A percentile compares a stretch with the other conserved stretches of the same genome.
Conservation (phyloP, 148 eudicot species). For the Camellia japonica region DNA sequence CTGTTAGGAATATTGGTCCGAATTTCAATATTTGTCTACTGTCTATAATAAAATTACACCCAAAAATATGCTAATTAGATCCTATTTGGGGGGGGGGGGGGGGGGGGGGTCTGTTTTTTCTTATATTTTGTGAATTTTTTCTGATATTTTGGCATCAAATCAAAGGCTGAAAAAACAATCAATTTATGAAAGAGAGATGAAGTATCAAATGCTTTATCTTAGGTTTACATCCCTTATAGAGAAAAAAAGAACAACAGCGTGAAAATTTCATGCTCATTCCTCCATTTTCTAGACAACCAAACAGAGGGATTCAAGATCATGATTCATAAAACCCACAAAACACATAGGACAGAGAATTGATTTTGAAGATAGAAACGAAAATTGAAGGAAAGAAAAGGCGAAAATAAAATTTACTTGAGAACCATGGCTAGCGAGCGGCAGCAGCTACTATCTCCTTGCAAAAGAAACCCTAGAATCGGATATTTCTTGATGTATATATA, state of each 20-base stretch:
- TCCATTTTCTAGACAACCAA: neutral
- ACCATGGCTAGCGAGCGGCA: constrained; percentile 15
- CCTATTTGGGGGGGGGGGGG: no score
- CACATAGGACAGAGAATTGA: neutral
- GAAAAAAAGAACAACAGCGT: neutral
- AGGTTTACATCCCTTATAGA: neutral
- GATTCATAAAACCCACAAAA: neutral
- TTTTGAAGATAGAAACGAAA: neutral
- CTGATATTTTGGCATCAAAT: neutral
- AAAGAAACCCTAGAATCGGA: neutral
- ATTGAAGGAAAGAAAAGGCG: neutral
- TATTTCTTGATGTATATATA: neutral
- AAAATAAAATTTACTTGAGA: constrained; percentile 18
- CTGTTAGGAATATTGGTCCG: neutral
- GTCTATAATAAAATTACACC: neutral
- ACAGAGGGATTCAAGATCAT: neutral
- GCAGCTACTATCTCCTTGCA: constrained; percentile 4
- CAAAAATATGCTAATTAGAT: neutral
- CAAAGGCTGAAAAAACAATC: neutral
- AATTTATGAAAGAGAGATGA: neutral
- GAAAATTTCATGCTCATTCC: neutral
- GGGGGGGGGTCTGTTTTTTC: no score
- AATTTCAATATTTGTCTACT: neutral
- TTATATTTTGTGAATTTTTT: no score
- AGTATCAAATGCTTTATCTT: neutral